Percentiles rank a stretch among this genome's conserved stretches.
Conservation (phyloP, 2,329 filamentous ascomycete species). For the Colletotrichum sp. region DNA sequence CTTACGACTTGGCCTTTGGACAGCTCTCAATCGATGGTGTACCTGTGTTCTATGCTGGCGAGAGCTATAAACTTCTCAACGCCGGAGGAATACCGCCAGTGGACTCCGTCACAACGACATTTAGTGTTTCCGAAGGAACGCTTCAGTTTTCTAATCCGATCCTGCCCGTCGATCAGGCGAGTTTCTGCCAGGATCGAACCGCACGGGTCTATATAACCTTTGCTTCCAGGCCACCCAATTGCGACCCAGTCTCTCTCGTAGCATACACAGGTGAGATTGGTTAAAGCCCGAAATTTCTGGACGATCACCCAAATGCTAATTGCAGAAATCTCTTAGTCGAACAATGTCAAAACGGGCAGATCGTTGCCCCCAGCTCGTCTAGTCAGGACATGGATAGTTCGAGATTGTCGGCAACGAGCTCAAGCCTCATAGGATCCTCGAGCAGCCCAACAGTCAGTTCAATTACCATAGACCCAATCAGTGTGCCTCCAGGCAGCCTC, state of each 20-base stretch:
- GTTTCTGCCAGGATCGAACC: neutral
- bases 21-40: neutral
- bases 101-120: neutral
- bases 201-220: neutral
- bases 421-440: neutral
- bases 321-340: neutral
- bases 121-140: neutral
- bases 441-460: neutral
- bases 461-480: neutral
- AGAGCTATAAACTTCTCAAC: neutral
- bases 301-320: neutral
- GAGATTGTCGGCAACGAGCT: neutral
- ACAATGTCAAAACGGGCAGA: neutral
- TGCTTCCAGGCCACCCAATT: neutral
- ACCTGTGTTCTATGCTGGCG: neutral
- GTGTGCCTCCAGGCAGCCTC: neutral
- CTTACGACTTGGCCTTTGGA: neutral
- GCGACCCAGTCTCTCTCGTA: neutral
- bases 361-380: neutral
- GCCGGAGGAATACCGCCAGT: neutral
- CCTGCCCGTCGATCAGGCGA: neutral
- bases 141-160: neutral
- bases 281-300: rapidly evolving
- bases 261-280: neutral
- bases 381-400: neutral